Base-by-base conservation (phyloP, 208 protist genomes). In the Acanthamoeba culbertsoni region DNA sequence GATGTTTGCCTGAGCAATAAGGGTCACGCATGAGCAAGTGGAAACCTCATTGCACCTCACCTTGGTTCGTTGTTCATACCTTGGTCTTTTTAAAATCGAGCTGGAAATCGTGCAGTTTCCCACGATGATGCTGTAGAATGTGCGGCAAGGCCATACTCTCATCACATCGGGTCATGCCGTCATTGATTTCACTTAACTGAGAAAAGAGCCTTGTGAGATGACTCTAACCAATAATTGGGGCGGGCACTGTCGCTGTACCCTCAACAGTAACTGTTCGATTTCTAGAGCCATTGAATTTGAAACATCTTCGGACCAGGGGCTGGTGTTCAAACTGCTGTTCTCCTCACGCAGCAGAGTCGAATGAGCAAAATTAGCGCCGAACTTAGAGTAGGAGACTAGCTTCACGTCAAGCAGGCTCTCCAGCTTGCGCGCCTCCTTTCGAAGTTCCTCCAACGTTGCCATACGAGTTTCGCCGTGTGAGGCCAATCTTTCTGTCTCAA, bases 331-430 rank as follows among this genome's bases (percentile, higher is more conserved):
- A 51, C 55, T 65, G 37, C 26, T 20, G 26, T 65, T 37, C 12
- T 65, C 79, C 55, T 89, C 79, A 16, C 79, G 46, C 51, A 89
- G 31, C 51, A 89, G 53, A 4, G 51, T 89, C 28, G 79, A 89
- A 45, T 89, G 79, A 20, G 79, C 79, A 33, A 89, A 89, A 65
- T 89, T 89, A 51, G 79, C 79, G 1, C 79, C 79, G 20, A 89
- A 33, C 35, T 89, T 89, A 0, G 79, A 62, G 51, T 89, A 89
- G 28, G 79, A 89, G 31, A 89, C 79, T 26, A 89, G 26, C 40
- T 89, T 89, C n/a, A 89, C 51, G 20, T 89, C 79, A 2, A 89
- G 55, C 79, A 65, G 20, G 51, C 51, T 89, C 79, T 89, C 79
- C 0, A 89, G 31, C 51, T 89, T 89, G 28, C 79, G 79, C 4